Conservation (phyloP, 1,139 yeast species). For the Fermentozyma sake region DNA sequence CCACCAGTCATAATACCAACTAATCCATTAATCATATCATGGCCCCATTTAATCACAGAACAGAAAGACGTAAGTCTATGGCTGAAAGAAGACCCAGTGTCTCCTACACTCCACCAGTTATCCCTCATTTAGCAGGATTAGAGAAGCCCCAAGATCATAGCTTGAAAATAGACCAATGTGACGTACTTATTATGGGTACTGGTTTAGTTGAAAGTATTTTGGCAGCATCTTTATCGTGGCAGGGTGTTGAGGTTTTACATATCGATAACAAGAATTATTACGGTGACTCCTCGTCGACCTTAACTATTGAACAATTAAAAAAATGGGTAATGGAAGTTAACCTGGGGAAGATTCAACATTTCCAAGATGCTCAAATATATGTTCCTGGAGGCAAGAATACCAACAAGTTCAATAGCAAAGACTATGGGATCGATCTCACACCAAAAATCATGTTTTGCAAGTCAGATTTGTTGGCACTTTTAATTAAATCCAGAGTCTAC, state of each 20-base stretch:
- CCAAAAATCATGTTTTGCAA: slow-evolving; percentile 87
- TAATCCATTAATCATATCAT: slow-evolving; percentile 2
- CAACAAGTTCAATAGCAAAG: slow-evolving; percentile 54
- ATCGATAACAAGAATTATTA: slow-evolving; percentile 79
- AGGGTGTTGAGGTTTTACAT: slow-evolving; percentile 86
- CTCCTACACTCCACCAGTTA: slow-evolving; percentile 47
- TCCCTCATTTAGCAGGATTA: slow-evolving; percentile 77
- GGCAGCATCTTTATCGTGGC: slow-evolving; percentile 96
- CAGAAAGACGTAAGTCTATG: slow-evolving; percentile 62
- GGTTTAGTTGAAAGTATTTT: slow-evolving; percentile 84
- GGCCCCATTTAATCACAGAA: slow-evolving; percentile 15
- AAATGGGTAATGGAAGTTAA: slow-evolving; percentile 71
- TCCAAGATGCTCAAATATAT: slow-evolving; percentile 63
- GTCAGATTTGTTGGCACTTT: slow-evolving; percentile 73
- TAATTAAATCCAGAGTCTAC: slow-evolving; percentile 81
- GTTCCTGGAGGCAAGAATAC: slow-evolving; percentile 53
- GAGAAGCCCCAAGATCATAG: slow-evolving; percentile 57
- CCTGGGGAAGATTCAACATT: slow-evolving; percentile 43
- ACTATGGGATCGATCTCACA: slow-evolving; percentile 84
- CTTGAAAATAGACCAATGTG: slow-evolving; percentile 62
- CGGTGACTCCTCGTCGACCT: slow-evolving; percentile 83
- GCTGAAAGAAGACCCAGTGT: slow-evolving; percentile 70
- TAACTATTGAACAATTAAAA: slow-evolving; percentile 80
- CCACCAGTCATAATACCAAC: not conserved
- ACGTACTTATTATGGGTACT: slow-evolving; percentile 87